phyloP scores from a whole-genome alignment of 345 rosid genomes.

The Clarkia xantiana region DNA sequence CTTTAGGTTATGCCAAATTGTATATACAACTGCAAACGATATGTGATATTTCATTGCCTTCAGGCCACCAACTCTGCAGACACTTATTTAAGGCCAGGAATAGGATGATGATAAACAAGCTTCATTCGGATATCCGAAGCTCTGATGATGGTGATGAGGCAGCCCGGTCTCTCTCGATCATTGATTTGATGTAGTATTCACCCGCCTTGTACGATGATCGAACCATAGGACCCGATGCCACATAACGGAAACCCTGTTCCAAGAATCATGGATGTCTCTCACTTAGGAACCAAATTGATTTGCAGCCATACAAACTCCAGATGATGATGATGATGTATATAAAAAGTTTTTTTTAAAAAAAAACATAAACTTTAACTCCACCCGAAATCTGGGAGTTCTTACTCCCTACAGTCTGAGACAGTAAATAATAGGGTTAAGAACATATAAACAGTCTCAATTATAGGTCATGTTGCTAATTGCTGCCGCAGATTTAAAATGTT shows the following conservation, averaged over 20 bases:
- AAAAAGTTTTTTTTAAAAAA: too few species aligned
- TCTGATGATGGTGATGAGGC: constrained; percentile 30
- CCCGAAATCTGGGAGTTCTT: too few species aligned
- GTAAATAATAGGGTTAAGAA: too few species aligned
- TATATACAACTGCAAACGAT: too few species aligned
- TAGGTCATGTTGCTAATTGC: too few species aligned
- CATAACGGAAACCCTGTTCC: constrained; percentile 84
- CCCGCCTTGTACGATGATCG: constrained; percentile 99
- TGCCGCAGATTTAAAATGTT: too few species aligned
- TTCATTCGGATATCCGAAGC: constrained; percentile 10
- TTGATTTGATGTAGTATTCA: constrained; percentile 92
- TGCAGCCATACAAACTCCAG: too few species aligned
- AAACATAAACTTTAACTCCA: too few species aligned
- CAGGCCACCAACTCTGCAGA: background rate
- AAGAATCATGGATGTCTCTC: constrained; percentile 10
- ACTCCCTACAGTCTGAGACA: too few species aligned
- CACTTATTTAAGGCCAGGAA: background rate
- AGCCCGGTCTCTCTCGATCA: constrained; percentile 87
- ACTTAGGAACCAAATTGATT: too few species aligned
- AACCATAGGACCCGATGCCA: constrained; percentile 99
- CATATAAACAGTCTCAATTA: too few species aligned
- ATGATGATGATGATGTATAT: background rate
- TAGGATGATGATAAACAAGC: background rate
- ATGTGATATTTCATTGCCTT: background rate
- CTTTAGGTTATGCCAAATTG: too few species aligned